Percentiles rank a stretch among this genome's conserved stretches.
phyloP scores from a whole-genome alignment of 2,329 filamentous ascomycete species.

The Alternaria tenuissima region DNA sequence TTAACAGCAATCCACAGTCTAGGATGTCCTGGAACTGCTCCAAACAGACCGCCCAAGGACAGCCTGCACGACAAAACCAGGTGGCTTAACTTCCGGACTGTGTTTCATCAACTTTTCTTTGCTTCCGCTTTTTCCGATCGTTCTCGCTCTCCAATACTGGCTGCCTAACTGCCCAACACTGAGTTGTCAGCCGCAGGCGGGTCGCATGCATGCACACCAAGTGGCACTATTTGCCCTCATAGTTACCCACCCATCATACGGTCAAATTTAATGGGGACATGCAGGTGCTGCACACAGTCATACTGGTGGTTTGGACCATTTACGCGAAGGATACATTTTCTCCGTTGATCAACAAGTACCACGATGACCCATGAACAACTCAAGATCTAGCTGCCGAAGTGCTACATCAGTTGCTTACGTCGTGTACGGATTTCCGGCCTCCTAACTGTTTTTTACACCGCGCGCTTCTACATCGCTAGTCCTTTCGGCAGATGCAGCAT shows the following conservation, averaged over 20 bases:
- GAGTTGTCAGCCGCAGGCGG: constrained; percentile 17
- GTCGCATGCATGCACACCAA: constrained; percentile 19
- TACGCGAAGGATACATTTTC: neutral
- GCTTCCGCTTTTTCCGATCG: constrained; percentile 29
- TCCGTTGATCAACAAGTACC: constrained; percentile 6
- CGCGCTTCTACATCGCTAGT: neutral
- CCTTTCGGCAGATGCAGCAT: neutral
- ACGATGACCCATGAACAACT: constrained; percentile 1
- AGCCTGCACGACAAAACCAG: constrained; percentile 25
- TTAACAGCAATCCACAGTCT: constrained; percentile 19
- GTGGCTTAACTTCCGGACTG: constrained; percentile 19
- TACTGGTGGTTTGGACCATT: constrained; percentile 12
- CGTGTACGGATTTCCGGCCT: neutral
- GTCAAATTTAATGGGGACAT: constrained; percentile 7
- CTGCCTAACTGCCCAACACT: constrained; percentile 22
- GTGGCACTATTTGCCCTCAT: constrained; percentile 12
- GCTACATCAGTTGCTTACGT: neutral
- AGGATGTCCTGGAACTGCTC: constrained; percentile 23
- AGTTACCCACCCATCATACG: constrained; percentile 12
- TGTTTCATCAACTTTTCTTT: constrained; percentile 27
- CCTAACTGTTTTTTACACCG: neutral
- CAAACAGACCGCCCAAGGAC: constrained; percentile 28
- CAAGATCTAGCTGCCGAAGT: neutral
- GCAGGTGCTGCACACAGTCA: constrained; percentile 15
- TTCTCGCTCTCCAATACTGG: constrained; percentile 16